Conservation (phyloP, 306 rosid species). For the Malus sylvestris region DNA sequence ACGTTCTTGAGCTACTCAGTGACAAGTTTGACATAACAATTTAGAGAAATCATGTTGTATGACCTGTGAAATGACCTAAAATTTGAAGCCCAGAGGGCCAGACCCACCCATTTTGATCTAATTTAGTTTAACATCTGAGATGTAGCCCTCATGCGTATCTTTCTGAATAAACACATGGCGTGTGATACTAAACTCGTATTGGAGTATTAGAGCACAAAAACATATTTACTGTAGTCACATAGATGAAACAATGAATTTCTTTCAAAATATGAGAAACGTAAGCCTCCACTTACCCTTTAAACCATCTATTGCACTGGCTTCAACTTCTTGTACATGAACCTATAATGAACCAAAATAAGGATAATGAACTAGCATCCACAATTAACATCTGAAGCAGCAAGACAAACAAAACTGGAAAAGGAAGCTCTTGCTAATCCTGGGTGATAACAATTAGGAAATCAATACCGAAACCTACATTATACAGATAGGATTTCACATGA, state of each 20-base stretch:
- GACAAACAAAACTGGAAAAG: slow-evolving; percentile 13
- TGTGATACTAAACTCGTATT: not conserved
- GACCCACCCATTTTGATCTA: not conserved
- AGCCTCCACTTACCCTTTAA: slow-evolving; percentile 49
- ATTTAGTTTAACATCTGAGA: not conserved
- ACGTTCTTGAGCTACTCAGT: not conserved
- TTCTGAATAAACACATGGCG: not conserved
- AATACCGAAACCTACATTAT: slow-evolving; percentile 41
- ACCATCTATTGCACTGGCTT: slow-evolving; percentile 50
- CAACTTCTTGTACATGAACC: slow-evolving; percentile 84
- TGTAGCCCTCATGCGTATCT: not conserved
- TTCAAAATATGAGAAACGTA: slow-evolving; percentile 12
- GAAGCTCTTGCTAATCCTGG: slow-evolving; percentile 7
- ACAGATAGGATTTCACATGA: slow-evolving; percentile 54
- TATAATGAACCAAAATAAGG: slow-evolving; percentile 23
- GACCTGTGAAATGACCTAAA: not conserved
- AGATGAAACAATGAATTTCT: not conserved
- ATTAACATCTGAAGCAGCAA: not conserved
- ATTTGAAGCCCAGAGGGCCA: not conserved
- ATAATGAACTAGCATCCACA: slow-evolving; percentile 2
- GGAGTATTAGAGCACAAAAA: slow-evolving; percentile 2
- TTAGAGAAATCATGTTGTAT: not conserved
- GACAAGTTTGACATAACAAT: not conserved
- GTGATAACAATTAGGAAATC: not conserved
- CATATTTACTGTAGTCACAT: not conserved